These are phyloP conservation scores for Pleurotus eryngii DNA, from an alignment of 768 basidiomycete species.

Conservation along the genomic window DNA sequence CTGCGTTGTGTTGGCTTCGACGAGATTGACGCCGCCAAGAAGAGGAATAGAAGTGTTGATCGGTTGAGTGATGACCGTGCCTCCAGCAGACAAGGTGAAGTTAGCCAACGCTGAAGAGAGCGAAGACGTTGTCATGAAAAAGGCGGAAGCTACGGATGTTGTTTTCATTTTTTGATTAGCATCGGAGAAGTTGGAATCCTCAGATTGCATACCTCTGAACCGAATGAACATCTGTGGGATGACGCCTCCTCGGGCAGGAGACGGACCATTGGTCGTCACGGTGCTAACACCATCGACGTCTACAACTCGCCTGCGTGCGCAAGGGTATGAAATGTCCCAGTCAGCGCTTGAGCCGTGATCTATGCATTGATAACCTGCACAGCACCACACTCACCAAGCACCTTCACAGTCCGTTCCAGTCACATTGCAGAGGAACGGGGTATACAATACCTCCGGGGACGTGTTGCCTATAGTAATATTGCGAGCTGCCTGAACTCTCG, in stretches of 20 bases:
- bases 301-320: constrained; percentile 24
- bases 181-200: not conserved
- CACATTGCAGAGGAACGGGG: constrained; percentile 43
- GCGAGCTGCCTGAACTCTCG: constrained; percentile 14
- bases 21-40: constrained; percentile 36
- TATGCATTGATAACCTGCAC: not conserved
- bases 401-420: constrained; percentile 28
- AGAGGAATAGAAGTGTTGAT: constrained; percentile 40
- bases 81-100: constrained; percentile 43
- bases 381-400: constrained; percentile 44
- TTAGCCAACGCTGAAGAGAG: constrained; percentile 51
- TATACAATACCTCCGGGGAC: constrained; percentile 40
- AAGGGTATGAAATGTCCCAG: not conserved
- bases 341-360: too few relatives aligned
- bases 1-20: constrained; percentile 35
- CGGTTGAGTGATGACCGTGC: constrained; percentile 23
- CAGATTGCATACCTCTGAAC: constrained; percentile 43
- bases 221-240: constrained; percentile 57
- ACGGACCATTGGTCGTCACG: constrained; percentile 42
- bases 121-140: constrained; percentile 40
- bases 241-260: constrained; percentile 35
- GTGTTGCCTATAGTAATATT: constrained; percentile 37
- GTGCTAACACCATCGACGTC: constrained; percentile 17
- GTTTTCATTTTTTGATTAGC: too few relatives aligned
- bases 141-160: constrained; percentile 32